Evolutionary conservation across 306 rosid genomes (phyloP), one percentile per base, ranked within the genome.

Genomic region (Abrus pulchellus): DNA sequence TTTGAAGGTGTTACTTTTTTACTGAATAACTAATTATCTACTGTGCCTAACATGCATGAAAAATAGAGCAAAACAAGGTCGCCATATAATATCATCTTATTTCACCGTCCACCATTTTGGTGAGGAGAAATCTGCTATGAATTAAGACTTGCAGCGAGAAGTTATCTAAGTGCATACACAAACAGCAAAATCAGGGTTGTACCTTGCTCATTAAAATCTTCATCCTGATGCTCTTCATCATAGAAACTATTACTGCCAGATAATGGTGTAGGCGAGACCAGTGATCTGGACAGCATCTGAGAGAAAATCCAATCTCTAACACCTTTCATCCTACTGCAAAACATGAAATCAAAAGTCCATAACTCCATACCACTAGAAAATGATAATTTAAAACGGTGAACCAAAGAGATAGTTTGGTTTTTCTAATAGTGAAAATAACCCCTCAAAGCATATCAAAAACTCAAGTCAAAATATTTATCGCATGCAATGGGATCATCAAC

Each of bases 301-400:
- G 99, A 89, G 69, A 90, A 87, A 67, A 95, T 40, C 98, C 97
- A 93, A 43, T 95, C 96, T 74, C 89, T 87, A 55, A 91, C 59
- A 81, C 92, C 89, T 84, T 90, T 90, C 99, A 95, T 95, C 78
- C 75, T 88, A 75, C 91, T 87, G 90, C 91, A 81, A 59, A n/a
- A 74, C 59, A 81, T 48, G 36, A 68, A 72, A 74, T 41, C 59
- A 85, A 77, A 57, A 72, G 1, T 28, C 54, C 78, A 50, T 64
- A 56, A 78, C 11, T 40, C 64, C 50, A 56, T 9, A 44, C 40
- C 67, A 82, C 48, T n/a, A 56, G 20, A 69, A 73, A 45, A 33
- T 27, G 47, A 13, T n/a, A 76, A 45, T 20, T 63, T 28, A 49
- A 14, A 83, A 59, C 36, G 7, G 0, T 1, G 71, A 27, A 7